Evolutionary conservation across 345 rosid species (phyloP).

Genomic region (Sonneratia caseolaris): DNA sequence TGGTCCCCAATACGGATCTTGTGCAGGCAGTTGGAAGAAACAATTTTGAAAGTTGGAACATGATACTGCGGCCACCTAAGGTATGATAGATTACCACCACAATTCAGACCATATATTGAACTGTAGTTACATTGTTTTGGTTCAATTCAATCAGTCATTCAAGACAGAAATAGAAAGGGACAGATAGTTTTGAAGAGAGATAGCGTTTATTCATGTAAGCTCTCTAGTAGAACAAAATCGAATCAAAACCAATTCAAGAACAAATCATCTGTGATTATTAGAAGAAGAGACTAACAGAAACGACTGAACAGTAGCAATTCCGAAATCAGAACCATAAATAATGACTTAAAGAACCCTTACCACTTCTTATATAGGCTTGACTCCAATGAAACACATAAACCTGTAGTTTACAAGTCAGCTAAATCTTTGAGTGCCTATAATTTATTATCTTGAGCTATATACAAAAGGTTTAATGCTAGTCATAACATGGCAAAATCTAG

Average conservation of each 20-base stretch:
- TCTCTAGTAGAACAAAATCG: not conserved
- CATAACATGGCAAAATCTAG: not conserved
- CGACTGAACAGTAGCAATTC: not conserved
- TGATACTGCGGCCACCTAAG: slow-evolving; percentile 84
- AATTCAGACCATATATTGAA: not conserved
- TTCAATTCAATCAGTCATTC: not conserved
- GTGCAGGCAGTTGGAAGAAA: slow-evolving; percentile 40
- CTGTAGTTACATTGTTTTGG: not conserved
- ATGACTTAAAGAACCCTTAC: slow-evolving; percentile 27
- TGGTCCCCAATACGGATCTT: slow-evolving; percentile 58
- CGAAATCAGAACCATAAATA: not conserved
- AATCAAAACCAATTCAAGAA: not conserved
- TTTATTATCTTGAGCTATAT: not conserved
- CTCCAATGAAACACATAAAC: slow-evolving; percentile 86
- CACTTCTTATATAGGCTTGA: slow-evolving; percentile 63
- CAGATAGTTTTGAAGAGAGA: no score
- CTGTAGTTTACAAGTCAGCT: slow-evolving; percentile 25
- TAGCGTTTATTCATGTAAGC: not conserved
- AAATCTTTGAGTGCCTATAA: not conserved
- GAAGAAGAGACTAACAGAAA: not conserved
- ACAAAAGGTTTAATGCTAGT: not conserved
- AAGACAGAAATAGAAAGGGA: not conserved
- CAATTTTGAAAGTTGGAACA: slow-evolving; percentile 64
- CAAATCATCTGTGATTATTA: not conserved
- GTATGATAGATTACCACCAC: not conserved